Percentiles rank a stretch among this genome's conserved stretches.
phyloP scores from a whole-genome alignment of 1,284 basidiomycete species.

The Tilletia indica region DNA sequence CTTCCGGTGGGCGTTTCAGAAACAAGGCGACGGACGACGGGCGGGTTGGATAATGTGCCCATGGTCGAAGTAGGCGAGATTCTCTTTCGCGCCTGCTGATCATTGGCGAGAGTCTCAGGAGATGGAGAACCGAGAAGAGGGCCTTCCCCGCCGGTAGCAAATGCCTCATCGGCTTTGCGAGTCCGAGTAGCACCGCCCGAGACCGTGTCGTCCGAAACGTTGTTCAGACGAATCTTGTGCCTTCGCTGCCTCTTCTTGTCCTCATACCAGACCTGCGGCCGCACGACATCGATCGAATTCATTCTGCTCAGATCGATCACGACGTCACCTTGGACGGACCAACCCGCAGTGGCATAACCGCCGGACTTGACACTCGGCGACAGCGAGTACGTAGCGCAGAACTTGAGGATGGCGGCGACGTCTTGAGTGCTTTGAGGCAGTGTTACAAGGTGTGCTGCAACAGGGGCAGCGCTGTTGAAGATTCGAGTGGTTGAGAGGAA shows the following conservation, averaged over 20 bases:
- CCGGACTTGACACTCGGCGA: constrained; percentile 82
- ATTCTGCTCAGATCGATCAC: constrained; percentile 74
- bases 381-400: constrained; percentile 68
- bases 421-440: background rate
- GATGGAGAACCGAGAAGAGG: too few species aligned
- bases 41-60: too few species aligned
- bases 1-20: too few species aligned
- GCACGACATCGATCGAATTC: constrained; percentile 67
- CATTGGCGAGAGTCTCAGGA: too few species aligned
- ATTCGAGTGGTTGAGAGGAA: constrained; percentile 1
- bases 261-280: constrained; percentile 57
- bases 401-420: constrained; percentile 32
- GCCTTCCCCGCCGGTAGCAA: background rate
- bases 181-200: constrained; percentile 11
- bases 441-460: constrained; percentile 9
- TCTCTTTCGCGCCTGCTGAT: constrained; percentile 1
- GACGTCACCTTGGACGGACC: constrained; percentile 78
- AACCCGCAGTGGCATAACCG: constrained; percentile 82
- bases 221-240: background rate
- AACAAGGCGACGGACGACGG: too few species aligned
- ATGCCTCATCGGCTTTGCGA: constrained; percentile 25
- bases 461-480: constrained; percentile 6
- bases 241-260: background rate
- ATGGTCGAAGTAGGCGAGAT: background rate
- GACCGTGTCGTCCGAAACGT: too few species aligned